Base-by-base conservation (phyloP, 2,329 filamentous ascomycete species). In the Rutstroemia sp. region DNA sequence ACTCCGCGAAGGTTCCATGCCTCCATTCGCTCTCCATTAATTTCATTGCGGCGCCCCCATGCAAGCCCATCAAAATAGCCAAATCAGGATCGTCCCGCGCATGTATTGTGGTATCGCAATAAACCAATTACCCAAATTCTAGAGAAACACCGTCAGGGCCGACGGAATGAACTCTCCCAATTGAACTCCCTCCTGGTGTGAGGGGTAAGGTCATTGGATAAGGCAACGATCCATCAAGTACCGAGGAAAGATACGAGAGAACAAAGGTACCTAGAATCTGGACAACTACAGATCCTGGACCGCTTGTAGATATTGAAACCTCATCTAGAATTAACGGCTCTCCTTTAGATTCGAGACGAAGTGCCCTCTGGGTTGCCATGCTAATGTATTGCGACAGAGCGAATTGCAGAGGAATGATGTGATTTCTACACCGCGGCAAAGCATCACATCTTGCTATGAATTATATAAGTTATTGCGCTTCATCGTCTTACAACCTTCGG, bases 241-340 rank as follows among this genome's bases (percentile, higher is more conserved):
- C 62, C 1, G 70, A 68, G 14, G 65, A 56, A 9, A 61, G 55
- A 60, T 75, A 76, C 7, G 70, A 67, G 5, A 73, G 53, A 3
- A 75, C 63, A 8, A 59, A 60, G 2, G 70, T 67, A 2, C 63
- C 61, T 7, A 73, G 57, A 48, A 77, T 62, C 3, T 63, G 67
- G n/a, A 77, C 64, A 8, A 77, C 58, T 4, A 70, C 73, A 16
- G 61, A 70, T 10, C 74, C 74, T 1, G 65, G 61, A 4, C 51
- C 60, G 1, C 68, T 61, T 27, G 63, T 27, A 0, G 71, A 72
- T 1, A 63, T 71, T 17, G 70, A 65, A 3, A 71, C 30, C 1
- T 53, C 66, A 54, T 71, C 61, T 34, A 73, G 46, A 19, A 14
- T 41, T 6, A 60, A 54, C 21, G 67, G 61, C 4, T 21, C 5